Evolutionary conservation across 805 yeast genomes (phyloP), one percentile per base, ranked within the genome.

Genomic region (Kodamaea kaohsiungensis): DNA sequence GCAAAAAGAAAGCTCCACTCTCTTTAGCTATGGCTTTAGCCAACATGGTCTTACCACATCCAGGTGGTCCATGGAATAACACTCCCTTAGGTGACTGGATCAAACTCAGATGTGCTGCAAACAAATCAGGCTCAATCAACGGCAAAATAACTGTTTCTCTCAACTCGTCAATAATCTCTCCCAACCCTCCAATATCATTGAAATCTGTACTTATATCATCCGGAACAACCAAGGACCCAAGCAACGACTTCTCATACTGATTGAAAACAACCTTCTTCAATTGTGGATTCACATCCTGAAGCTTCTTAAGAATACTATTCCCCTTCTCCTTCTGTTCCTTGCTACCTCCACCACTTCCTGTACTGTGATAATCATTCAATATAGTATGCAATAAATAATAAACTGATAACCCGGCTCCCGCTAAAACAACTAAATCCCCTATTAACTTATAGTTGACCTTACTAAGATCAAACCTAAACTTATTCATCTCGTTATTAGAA

Each of bases 11-110:
- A 0, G 98, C 98, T 0, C 90, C 91, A 60, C 96, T 86, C 68
- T 92, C 97, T 53, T 84, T 81, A 0, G 98, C 98, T 39, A 93
- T 80, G 0, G 98, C 98, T 70, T 92, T 93, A 8, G 98, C 98
- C 61, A 93, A 76, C 97, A 93, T 90, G 2, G 98, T 93, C 71
- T 93, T 93, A 53, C 98, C 98, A 69, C 98, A 93, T 0, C 98
- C 98, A 0, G 98, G 98, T 2, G 98, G 98, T 0, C 98, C 98
- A 65, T 90, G 86, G 48, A 92, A 78, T 37, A 93, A 73, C 2
- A 93, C 98, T 42, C 99, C 99, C 65, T 90, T 91, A 1, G 99
- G 99, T 1, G 97, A 93, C 64, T 88, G 90, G 22, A 93, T 75
- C 51, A 93, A 76, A 17, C 72, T 58, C 51, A 90, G 84, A 60